A percentile compares a stretch with the other conserved stretches of the same genome.
Evolutionary conservation across 257 asterid genomes (phyloP).

Genomic region (Handroanthus guayacan): DNA sequence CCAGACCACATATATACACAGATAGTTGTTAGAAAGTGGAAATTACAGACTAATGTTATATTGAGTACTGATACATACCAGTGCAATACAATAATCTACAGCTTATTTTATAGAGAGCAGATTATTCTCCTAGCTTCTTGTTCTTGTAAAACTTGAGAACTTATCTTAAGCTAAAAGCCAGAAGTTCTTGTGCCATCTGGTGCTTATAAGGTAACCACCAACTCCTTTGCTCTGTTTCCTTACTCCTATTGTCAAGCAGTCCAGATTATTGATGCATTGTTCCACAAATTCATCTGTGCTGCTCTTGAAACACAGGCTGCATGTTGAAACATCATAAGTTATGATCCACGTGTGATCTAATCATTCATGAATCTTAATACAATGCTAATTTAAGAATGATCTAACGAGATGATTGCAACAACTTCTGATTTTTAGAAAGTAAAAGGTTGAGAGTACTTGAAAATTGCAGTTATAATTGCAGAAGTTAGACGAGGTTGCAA

Average conservation of each 20-base stretch:
- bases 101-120: constrained; percentile 31
- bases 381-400: no score
- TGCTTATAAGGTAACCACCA: constrained; percentile 91
- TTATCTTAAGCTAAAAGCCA: constrained; percentile 81
- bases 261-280: constrained; percentile 69
- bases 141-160: background rate
- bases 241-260: constrained; percentile 91
- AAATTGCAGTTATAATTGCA: no score
- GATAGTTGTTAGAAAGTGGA: background rate
- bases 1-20: background rate
- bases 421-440: no score
- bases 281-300: constrained; percentile 76
- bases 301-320: constrained; percentile 70
- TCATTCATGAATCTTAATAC: no score
- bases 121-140: background rate
- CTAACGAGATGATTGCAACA: no score
- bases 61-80: background rate
- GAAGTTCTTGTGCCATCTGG: constrained; percentile 94
- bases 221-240: constrained; percentile 79
- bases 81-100: constrained; percentile 1
- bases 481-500: no score
- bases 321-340: no score
- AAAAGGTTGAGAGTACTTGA: no score
- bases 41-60: constrained; percentile 25
- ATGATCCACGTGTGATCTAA: no score